phyloP scores from a whole-genome alignment of 345 rosid species.

The Brassica juncea region DNA sequence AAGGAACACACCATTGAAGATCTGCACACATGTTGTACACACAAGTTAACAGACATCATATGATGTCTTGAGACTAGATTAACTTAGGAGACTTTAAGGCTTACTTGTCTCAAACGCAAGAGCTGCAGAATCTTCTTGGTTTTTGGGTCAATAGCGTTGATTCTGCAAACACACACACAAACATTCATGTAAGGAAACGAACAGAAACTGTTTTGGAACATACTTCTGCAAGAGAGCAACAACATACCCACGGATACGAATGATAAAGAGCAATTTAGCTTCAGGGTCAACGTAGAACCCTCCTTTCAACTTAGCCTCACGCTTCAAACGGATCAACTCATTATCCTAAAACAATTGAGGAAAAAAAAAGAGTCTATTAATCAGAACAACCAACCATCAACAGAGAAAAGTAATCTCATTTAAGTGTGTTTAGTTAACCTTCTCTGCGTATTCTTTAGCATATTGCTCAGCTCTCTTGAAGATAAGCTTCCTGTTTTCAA shows the following conservation, averaged over 20 bases:
- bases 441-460: constrained; percentile 55
- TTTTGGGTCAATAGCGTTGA: constrained; percentile 81
- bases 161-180: constrained; percentile 43
- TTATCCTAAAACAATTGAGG: constrained; percentile 46
- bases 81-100: not conserved
- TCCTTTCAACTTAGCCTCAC: constrained; percentile 85
- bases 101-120: constrained; percentile 79
- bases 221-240: not conserved
- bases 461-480: constrained; percentile 62
- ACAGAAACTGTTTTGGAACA: not conserved
- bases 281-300: constrained; percentile 91
- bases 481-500: constrained; percentile 56
- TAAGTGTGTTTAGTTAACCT: constrained; percentile 32
- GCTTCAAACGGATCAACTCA: constrained; percentile 64
- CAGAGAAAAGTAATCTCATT: not conserved
- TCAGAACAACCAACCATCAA: not conserved
- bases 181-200: not conserved
- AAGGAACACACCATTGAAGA: constrained; percentile 86
- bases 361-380: not conserved
- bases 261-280: constrained; percentile 70
- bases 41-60: not conserved
- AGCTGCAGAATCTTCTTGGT: constrained; percentile 60
- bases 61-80: not conserved
- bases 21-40: constrained; percentile 39
- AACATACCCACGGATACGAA: constrained; percentile 81